Evolutionary conservation across 2,329 filamentous ascomycete species (phyloP).

Genomic region (Botrytis cinerea): DNA sequence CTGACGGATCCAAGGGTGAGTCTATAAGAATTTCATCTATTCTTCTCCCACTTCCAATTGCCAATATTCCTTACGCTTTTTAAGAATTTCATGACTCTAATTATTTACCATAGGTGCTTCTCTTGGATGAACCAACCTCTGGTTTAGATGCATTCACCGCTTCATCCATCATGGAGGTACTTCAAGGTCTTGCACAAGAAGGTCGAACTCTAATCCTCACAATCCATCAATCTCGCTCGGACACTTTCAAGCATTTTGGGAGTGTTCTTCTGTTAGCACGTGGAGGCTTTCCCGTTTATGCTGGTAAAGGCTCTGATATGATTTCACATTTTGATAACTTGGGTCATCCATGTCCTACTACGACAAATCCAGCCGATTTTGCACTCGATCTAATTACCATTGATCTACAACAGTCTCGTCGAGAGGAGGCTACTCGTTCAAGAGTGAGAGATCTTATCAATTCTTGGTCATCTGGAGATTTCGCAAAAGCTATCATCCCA

Average conservation of each 20-base stretch:
- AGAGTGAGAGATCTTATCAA: constrained; percentile 63
- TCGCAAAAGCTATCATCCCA: constrained; percentile 30
- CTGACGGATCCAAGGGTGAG: constrained; percentile 73
- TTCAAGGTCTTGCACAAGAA: constrained; percentile 69
- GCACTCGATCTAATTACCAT: constrained; percentile 76
- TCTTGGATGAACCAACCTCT: constrained; percentile 76
- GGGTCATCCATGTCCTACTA: constrained; percentile 65
- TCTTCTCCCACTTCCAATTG: too few relatives aligned
- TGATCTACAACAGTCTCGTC: constrained; percentile 65
- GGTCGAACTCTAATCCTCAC: constrained; percentile 75
- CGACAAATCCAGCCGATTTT: constrained; percentile 78
- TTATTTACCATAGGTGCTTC: constrained; percentile 49
- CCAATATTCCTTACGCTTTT: not conserved
- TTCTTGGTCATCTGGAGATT: constrained; percentile 51
- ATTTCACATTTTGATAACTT: constrained; percentile 61
- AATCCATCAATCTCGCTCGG: constrained; percentile 75
- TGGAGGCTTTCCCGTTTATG: constrained; percentile 68
- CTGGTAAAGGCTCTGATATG: constrained; percentile 64
- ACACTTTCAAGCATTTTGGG: constrained; percentile 71
- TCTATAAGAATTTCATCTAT: constrained; percentile 61
- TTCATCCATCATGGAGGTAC: constrained; percentile 73
- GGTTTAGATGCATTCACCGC: constrained; percentile 79
- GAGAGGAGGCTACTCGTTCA: constrained; percentile 62
- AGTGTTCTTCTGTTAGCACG: constrained; percentile 70
- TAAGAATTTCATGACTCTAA: not conserved